Evolutionary conservation across 1,284 basidiomycete genomes (phyloP).

Genomic region (Rhodotorula sp.): DNA sequence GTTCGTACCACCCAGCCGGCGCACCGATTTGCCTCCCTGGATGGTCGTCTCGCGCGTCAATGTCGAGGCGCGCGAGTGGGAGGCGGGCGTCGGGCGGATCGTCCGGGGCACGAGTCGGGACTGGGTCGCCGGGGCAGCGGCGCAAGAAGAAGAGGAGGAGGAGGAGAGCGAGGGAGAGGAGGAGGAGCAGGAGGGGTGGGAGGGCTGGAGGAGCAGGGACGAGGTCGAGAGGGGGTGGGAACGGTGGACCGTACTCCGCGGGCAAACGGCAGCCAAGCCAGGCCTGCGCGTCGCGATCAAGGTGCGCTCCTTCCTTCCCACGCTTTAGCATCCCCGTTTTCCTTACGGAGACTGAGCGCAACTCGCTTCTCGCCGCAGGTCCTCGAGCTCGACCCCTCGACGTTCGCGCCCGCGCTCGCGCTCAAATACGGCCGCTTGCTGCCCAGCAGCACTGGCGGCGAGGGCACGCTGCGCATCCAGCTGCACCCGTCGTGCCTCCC

Average conservation of each 20-base stretch:
- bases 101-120: conserved; percentile 28
- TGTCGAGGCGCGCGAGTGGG: conserved; percentile 37
- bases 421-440: conserved; percentile 41
- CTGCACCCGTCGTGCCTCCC: conserved; percentile 36
- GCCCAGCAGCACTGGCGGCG: background rate
- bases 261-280: background rate
- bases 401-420: conserved; percentile 36
- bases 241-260: background rate
- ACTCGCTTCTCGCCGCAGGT: conserved; percentile 19
- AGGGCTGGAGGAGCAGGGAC: background rate
- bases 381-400: conserved; percentile 40
- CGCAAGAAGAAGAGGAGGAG: background rate
- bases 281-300: conserved; percentile 30
- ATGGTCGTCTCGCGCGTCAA: conserved; percentile 40
- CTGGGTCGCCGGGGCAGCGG: conserved; percentile 2
- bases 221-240: conserved; percentile 5
- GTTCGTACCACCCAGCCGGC: conserved; percentile 4
- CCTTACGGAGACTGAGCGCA: background rate
- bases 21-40: conserved; percentile 35
- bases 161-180: background rate
- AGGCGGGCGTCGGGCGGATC: conserved; percentile 22
- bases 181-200: background rate
- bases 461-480: conserved; percentile 28
- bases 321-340: too few relatives aligned
- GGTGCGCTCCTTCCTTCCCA: conserved; percentile 12